Evolutionary conservation across 495 filamentous ascomycete species (phyloP), one percentile per base, ranked within the genome.

Genomic region (Parathielavia hyrcaniae): DNA sequence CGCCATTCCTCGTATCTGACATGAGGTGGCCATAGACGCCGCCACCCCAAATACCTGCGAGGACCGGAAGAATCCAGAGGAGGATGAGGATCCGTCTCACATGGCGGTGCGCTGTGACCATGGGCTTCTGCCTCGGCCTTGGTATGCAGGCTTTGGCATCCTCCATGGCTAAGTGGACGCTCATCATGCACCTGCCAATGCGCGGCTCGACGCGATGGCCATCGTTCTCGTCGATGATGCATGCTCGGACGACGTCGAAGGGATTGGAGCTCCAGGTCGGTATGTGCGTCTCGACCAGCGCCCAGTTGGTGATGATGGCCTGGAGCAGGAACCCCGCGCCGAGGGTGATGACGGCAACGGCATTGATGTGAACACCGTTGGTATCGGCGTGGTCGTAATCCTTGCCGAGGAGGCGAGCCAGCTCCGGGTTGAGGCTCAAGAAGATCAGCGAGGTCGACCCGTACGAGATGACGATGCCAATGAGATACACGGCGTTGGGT

Each of bases 241-340:
- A 71, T 4, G 62, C 59, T 16, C 53, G 45, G 16, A 58, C 64
- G n/a, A 68, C 63, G 44, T 67, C 61, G 43, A 73, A 64, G 11
- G 70, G 70, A 52, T 71, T 73, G n/a, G 68, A 71, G 55, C 69
- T 69, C 70, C 70, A 73, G 0, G 64, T 73, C 4, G 61, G 63
- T n/a, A 71, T 65, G 22, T 61, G 17, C 5, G 67, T 71, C 13
- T 47, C 20, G 5, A 50, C 43, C 23, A 76, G 41, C 14, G 69
- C 60, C 73, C 71, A 75, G 10, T 64, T 73, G 3, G 71, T 61
- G 14, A 76, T 57, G 35, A 59, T 50, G 46, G 71, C 67, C 30
- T 75, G 71, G 12, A 64, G 49, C 17, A 73, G 41, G 17, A 77
- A 61, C 35, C 70, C 70, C 36, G 62, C 35, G 5, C 68, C 69